Evolutionary conservation across 2,329 filamentous ascomycete genomes (phyloP), one percentile per base, ranked within the genome.

Genomic region (Phialophora verrucosa): DNA sequence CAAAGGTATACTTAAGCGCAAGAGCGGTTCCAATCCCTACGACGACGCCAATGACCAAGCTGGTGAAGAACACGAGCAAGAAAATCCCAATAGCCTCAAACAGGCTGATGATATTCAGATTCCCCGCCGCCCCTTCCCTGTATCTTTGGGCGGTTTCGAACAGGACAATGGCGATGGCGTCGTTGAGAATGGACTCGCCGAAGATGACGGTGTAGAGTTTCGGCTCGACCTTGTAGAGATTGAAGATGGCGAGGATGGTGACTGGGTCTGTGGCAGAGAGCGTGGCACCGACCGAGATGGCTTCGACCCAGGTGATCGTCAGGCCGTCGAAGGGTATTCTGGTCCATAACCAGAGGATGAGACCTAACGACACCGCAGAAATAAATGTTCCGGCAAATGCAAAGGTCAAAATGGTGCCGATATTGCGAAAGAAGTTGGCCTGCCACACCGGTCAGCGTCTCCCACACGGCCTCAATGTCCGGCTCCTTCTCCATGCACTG

Each of bases 191-290:
- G 7, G 94, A 96, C 81, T 99, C 95, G 76, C 95, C 95, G 78
- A 99, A 99, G 72, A 99, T 99, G 77, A 99, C 89, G 32, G 95
- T 99, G 81, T 99, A 99, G 20, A 99, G 86, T 80, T 98, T 98
- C 2, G 95, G 95, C 75, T 99, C 95, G 74, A 99, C 95, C 80
- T 98, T 98, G 86, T 98, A 99, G 1, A 95, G 91, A 78, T 97
- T 98, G 86, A 99, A 99, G 73, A 99, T 99, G 77, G 95, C 95
- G 62, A 99, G 84, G 73, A 99, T 98, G 0, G 95, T 99, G 66
- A 99, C 94, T 0, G 95, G 95, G 76, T 99, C 95, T 1, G 95
- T 99, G 66, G 95, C 95, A 1, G 95, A 98, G 35, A 99, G 86
- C 0, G 95, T 99, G 53, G 95, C 95, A 74, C 95, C 95, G 51